These are phyloP conservation scores for Hymenoscyphus repandus DNA, from an alignment of 2,329 filamentous ascomycete species.

Conservation along the genomic window DNA sequence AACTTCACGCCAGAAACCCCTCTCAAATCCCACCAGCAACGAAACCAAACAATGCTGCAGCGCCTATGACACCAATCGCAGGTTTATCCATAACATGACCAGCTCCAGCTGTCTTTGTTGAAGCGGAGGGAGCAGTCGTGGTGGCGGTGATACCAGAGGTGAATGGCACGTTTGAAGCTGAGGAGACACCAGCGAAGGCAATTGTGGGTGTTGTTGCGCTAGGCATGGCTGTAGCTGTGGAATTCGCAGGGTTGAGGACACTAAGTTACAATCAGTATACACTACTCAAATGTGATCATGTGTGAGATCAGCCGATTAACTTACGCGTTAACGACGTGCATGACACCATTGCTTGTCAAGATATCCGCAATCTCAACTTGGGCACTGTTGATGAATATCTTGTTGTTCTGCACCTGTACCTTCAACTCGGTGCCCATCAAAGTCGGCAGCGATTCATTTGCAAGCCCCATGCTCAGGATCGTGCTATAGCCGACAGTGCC, in stretches of 20 bases:
- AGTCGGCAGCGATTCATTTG: conserved; percentile 30
- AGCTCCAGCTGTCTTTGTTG: conserved; percentile 9
- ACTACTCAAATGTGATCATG: not conserved
- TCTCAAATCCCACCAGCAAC: conserved; percentile 5
- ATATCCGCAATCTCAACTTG: conserved; percentile 33
- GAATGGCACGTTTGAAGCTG: conserved; percentile 7
- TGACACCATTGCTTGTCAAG: conserved; percentile 30
- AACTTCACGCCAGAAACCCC: too few relatives aligned
- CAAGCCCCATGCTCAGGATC: conserved; percentile 32
- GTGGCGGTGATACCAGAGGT: conserved; percentile 9
- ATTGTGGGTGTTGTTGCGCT: conserved; percentile 8
- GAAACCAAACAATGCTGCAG: conserved; percentile 6
- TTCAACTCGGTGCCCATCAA: conserved; percentile 23
- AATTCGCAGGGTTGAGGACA: conserved; percentile 15
- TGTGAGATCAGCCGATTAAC: not conserved
- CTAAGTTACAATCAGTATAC: too few relatives aligned
- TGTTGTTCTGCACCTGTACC: conserved; percentile 28
- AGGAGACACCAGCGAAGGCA: conserved; percentile 5
- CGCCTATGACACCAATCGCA: conserved; percentile 3
- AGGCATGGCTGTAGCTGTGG: conserved; percentile 9
- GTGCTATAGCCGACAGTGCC: conserved; percentile 25
- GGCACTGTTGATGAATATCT: conserved; percentile 35
- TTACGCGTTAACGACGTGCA: conserved; percentile 32
- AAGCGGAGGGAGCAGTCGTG: conserved; percentile 13
- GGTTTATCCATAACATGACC: not conserved